Percentiles rank a stretch among this genome's conserved stretches.
Evolutionary conservation across 768 basidiomycete genomes (phyloP).

Genomic region (Floccularia luteovirens): DNA sequence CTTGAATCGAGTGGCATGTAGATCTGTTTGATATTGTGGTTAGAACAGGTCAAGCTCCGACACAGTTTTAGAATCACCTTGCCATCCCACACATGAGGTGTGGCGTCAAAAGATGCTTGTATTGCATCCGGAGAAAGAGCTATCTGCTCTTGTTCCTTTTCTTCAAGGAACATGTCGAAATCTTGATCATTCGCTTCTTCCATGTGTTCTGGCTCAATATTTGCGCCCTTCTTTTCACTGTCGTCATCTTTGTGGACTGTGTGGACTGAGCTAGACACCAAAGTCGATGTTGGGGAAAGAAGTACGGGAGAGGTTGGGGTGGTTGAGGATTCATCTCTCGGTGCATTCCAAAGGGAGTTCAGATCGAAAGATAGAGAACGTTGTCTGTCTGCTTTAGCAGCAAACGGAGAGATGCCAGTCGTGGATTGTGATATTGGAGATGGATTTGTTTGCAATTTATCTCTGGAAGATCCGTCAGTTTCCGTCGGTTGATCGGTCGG

Average conservation of each 20-base stretch:
- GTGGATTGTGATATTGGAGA: slow-evolving; percentile 17
- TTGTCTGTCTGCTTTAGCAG: slow-evolving; percentile 36
- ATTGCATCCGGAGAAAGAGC: slow-evolving; percentile 28
- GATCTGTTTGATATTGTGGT: slow-evolving; percentile 36
- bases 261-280: slow-evolving; percentile 15
- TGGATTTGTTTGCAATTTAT: slow-evolving; percentile 5
- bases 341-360: slow-evolving; percentile 60
- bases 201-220: slow-evolving; percentile 34
- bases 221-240: no score
- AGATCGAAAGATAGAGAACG: slow-evolving; percentile 60
- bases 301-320: slow-evolving; percentile 6
- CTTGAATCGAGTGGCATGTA: slow-evolving; percentile 75
- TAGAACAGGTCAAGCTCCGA: slow-evolving; percentile 5
- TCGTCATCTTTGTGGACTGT: slow-evolving; percentile 24
- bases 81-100: slow-evolving; percentile 65
- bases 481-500: slow-evolving; percentile 4
- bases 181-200: slow-evolving; percentile 64
- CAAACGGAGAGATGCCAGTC: slow-evolving; percentile 42
- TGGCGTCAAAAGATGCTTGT: slow-evolving; percentile 44
- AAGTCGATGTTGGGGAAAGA: slow-evolving; percentile 8
- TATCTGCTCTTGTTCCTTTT: slow-evolving; percentile 39
- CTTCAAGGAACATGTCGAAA: slow-evolving; percentile 80
- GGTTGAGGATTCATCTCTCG: slow-evolving; percentile 22
- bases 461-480: slow-evolving; percentile 8
- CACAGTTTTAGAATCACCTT: slow-evolving; percentile 35